Conservation (phyloP, 129 eudicot species). For the Kitagawia praeruptora region DNA sequence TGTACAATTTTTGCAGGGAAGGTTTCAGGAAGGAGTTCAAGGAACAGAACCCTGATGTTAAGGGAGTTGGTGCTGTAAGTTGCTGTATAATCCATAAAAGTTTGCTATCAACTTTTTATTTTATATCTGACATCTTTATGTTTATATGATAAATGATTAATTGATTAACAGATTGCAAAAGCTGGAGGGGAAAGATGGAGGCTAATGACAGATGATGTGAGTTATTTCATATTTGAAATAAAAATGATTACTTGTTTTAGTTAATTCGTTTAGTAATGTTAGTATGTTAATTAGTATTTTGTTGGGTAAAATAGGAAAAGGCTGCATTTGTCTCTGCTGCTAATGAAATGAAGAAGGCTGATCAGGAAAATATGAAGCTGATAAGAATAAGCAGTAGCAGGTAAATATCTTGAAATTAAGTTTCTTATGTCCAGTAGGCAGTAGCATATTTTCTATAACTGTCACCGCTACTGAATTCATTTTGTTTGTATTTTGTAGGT, state of each 20-base stretch:
- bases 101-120: neutral
- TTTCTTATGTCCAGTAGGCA: too few species aligned
- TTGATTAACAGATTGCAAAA: slow-evolving; percentile 50
- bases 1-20: slow-evolving; percentile 23
- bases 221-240: neutral
- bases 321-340: too few species aligned
- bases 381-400: slow-evolving; percentile 43
- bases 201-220: slow-evolving; percentile 47
- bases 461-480: too few species aligned
- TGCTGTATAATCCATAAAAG: neutral
- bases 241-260: neutral
- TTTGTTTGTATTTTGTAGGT: neutral
- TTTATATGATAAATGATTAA: neutral
- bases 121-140: neutral
- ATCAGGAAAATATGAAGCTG: slow-evolving; percentile 42
- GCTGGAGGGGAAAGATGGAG: slow-evolving; percentile 87
- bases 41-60: slow-evolving; percentile 54
- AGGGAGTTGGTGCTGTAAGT: slow-evolving; percentile 79
- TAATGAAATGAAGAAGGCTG: slow-evolving; percentile 51
- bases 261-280: neutral
- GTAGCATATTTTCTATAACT: neutral
- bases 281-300: neutral
- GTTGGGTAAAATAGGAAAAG: slow-evolving; percentile 20
- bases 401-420: slow-evolving; percentile 3
- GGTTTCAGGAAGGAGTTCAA: slow-evolving; percentile 23